Evolutionary conservation across 495 filamentous ascomycete genomes (phyloP).

Genomic region (Collariella sp.): DNA sequence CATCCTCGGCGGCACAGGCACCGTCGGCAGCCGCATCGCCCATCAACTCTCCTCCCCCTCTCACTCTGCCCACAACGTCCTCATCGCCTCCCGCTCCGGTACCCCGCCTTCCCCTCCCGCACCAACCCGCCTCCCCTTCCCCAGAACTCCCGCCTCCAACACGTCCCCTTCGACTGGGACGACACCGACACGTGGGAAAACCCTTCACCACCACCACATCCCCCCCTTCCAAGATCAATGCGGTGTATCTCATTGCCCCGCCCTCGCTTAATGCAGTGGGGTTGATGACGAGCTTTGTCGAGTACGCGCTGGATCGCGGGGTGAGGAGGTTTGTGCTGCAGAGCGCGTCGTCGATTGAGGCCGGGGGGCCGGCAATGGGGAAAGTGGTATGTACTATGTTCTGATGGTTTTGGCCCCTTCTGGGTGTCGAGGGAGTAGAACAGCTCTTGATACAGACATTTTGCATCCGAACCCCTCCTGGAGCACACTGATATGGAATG

Average conservation of each 20-base stretch:
- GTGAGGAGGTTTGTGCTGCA: constrained; percentile 39
- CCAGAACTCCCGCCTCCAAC: constrained; percentile 1
- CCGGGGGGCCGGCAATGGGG: constrained; percentile 33
- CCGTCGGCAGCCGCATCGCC: constrained; percentile 36
- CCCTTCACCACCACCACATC: constrained; percentile 21
- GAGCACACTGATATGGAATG: no score
- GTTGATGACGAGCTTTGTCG: constrained; percentile 31
- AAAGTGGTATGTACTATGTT: no score
- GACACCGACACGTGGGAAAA: constrained; percentile 33
- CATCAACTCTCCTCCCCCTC: constrained; percentile 25
- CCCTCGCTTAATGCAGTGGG: constrained; percentile 17
- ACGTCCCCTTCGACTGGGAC: constrained; percentile 42
- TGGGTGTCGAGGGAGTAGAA: no score
- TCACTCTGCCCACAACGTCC: constrained; percentile 17
- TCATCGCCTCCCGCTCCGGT: constrained; percentile 37
- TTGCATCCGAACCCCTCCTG: no score
- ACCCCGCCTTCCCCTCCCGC: background rate
- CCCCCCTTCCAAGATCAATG: constrained; percentile 3
- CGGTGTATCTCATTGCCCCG: constrained; percentile 36
- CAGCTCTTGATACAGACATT: no score
- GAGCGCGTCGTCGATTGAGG: constrained; percentile 29
- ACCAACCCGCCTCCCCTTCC: no score
- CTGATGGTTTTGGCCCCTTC: no score
- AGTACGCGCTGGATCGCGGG: constrained; percentile 31
- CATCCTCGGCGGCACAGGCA: constrained; percentile 43